These are phyloP conservation scores for Roridomyces roridus DNA, from an alignment of 768 basidiomycete genomes.

Conservation along the genomic window DNA sequence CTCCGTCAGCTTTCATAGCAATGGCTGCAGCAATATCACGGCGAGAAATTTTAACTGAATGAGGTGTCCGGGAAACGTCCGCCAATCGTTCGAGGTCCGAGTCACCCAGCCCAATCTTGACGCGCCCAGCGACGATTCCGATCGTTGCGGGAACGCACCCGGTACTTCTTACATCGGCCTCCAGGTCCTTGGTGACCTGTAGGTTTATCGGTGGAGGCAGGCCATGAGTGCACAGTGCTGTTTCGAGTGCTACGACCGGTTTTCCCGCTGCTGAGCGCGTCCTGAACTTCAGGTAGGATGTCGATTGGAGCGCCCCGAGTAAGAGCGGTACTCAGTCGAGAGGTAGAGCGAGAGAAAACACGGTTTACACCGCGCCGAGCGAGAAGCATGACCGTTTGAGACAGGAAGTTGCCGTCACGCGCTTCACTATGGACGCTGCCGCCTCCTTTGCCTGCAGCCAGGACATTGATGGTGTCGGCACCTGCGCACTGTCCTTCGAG, in stretches of 20 bases:
- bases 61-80: constrained; percentile 47
- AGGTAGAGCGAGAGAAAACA: background rate
- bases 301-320: constrained; percentile 53
- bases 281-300: constrained; percentile 81
- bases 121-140: constrained; percentile 78
- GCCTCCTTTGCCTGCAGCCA: constrained; percentile 51
- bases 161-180: constrained; percentile 72
- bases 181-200: constrained; percentile 72
- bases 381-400: background rate
- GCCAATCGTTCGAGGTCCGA: constrained; percentile 75
- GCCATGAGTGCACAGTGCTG: constrained; percentile 91
- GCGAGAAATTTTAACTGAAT: constrained; percentile 70
- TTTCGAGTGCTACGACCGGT: constrained; percentile 91
- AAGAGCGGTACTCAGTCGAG: constrained; percentile 9
- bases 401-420: background rate
- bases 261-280: constrained; percentile 68
- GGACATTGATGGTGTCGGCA: constrained; percentile 55
- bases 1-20: constrained; percentile 73
- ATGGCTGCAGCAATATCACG: constrained; percentile 84
- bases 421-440: constrained; percentile 20
- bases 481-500: constrained; percentile 63
- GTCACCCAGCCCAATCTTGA: constrained; percentile 82
- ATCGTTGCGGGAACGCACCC: constrained; percentile 93
- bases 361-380: background rate
- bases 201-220: constrained; percentile 84